A percentile compares a stretch with the other conserved stretches of the same genome.
Evolutionary conservation across 257 asterid species (phyloP).

Genomic region (Nicotiana knightiana): DNA sequence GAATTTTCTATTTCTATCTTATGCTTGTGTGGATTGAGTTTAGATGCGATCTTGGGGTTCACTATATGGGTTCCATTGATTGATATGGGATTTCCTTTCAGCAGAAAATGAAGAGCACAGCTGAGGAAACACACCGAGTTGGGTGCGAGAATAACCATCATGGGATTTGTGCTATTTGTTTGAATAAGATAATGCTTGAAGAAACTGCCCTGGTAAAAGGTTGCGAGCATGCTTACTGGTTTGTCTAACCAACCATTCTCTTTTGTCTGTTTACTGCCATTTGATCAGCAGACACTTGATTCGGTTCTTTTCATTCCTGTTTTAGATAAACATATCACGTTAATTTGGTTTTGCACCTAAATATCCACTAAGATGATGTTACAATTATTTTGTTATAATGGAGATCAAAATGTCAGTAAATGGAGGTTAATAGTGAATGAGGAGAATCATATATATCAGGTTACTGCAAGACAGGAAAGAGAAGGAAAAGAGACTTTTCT

Average conservation of each 20-base stretch:
- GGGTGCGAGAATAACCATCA: conserved; percentile 35
- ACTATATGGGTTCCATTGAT: background rate
- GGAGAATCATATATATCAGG: background rate
- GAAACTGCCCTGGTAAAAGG: conserved; percentile 98
- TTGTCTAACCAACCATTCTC: conserved; percentile 28
- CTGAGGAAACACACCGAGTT: conserved; percentile 30
- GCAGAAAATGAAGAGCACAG: conserved; percentile 26
- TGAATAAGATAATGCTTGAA: conserved; percentile 63
- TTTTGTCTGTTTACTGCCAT: conserved; percentile 13
- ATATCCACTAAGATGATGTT: background rate
- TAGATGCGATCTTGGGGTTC: background rate
- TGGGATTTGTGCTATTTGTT: conserved; percentile 78
- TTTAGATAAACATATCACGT: background rate
- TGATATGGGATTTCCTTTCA: conserved; percentile 28
- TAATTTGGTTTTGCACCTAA: background rate
- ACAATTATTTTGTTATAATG: background rate
- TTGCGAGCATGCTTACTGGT: conserved; percentile 99
- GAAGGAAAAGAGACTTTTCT: background rate
- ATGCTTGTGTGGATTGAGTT: background rate
- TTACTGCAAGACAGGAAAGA: background rate
- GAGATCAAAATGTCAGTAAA: background rate
- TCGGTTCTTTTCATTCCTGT: background rate
- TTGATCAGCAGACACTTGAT: background rate
- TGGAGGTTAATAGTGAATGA: background rate
- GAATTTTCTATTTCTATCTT: background rate